These are phyloP conservation scores for Closterium sp. DNA, from an alignment of 139 green algal genomes.

Conservation along the genomic window DNA sequence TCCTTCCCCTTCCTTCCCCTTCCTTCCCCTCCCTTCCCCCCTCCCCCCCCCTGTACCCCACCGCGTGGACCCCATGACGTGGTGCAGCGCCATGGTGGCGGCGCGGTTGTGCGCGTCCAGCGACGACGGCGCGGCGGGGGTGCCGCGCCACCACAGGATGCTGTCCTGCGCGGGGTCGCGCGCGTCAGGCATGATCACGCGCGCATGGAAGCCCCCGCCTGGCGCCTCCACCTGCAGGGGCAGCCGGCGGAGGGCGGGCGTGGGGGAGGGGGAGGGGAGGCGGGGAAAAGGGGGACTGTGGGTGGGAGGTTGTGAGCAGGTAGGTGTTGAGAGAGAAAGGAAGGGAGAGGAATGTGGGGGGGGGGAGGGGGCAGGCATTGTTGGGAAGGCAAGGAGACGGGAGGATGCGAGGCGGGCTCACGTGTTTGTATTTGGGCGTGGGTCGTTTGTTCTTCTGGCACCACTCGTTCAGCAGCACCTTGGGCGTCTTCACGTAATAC, in stretches of 20 bases:
- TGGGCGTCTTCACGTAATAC: constrained; percentile 51
- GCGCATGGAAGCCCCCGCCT: constrained; percentile 29
- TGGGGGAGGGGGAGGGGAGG: too few species aligned
- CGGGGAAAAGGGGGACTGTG: too few species aligned
- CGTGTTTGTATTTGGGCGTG: constrained; percentile 43
- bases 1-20: too few species aligned
- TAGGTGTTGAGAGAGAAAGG: too few species aligned
- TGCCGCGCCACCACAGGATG: constrained; percentile 51
- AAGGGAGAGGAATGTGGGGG: too few species aligned
- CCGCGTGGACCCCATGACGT: constrained; percentile 38
- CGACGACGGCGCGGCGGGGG: background rate
- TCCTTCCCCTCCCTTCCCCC: too few species aligned
- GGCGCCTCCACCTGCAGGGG: too few species aligned
- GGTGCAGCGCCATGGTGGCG: constrained; percentile 48
- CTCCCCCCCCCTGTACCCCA: background rate
- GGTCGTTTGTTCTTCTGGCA: constrained; percentile 54
- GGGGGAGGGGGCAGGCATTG: too few species aligned
- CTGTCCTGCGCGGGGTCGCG: constrained; percentile 37
- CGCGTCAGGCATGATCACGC: constrained; percentile 44
- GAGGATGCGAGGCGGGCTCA: background rate
- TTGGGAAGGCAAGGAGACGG: too few species aligned
- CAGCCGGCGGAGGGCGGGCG: too few species aligned
- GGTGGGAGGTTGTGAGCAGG: too few species aligned
- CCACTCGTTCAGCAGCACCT: constrained; percentile 51
- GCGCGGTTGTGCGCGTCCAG: constrained; percentile 40